phyloP scores from a whole-genome alignment of 352 stramenopile genomes.

The Albugo laibachii region DNA sequence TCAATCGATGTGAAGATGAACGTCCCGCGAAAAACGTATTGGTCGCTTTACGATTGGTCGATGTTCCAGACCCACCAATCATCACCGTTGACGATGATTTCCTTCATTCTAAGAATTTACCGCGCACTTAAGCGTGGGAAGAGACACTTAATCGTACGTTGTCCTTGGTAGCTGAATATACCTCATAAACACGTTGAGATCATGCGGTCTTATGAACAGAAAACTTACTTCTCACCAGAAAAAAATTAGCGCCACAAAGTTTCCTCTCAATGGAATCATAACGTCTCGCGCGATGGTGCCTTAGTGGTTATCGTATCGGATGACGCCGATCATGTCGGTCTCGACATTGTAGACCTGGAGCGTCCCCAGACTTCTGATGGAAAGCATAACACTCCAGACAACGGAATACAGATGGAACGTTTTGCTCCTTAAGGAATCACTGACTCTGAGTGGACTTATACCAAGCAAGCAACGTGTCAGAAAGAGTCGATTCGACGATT shows the following conservation, averaged over 20 bases:
- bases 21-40: conserved; percentile 62
- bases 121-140: conserved; percentile 52
- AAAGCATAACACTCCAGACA: no score
- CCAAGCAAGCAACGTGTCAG: conserved; percentile 7
- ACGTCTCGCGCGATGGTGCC: conserved; percentile 52
- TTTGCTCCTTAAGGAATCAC: conserved; percentile 28
- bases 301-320: conserved; percentile 42
- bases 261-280: conserved; percentile 42
- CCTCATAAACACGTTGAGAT: conserved; percentile 23
- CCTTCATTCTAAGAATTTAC: conserved; percentile 36
- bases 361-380: background rate
- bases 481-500: background rate
- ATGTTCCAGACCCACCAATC: conserved; percentile 38
- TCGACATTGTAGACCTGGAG: conserved; percentile 36
- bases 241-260: background rate
- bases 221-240: background rate
- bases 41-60: conserved; percentile 33
- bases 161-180: conserved; percentile 23
- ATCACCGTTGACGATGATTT: conserved; percentile 75
- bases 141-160: conserved; percentile 25
- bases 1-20: conserved; percentile 64
- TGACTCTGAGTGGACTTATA: conserved; percentile 31
- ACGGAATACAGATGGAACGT: no score
- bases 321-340: conserved; percentile 21
- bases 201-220: conserved; percentile 11